These are phyloP conservation scores for Syncephalastrum contaminatum DNA, from an alignment of 371 early-diverging fungal genomes.

Conservation along the genomic window DNA sequence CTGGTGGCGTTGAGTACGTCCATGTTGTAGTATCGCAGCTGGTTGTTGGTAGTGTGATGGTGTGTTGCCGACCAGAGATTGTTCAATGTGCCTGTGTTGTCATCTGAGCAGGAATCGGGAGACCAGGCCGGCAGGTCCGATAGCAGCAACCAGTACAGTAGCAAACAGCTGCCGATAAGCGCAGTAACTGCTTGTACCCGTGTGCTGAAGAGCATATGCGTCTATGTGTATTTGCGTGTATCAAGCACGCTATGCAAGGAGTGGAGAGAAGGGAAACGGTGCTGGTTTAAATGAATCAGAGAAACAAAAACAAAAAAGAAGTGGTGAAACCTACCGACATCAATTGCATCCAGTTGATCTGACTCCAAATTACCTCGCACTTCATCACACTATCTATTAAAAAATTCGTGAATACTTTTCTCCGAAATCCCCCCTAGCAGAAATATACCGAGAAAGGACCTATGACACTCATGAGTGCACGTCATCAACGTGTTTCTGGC, in stretches of 20 bases:
- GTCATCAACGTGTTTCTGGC: too few relatives aligned
- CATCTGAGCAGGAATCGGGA: conserved; percentile 19
- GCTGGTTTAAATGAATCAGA: not conserved
- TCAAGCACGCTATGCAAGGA: conserved; percentile 3
- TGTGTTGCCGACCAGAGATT: conserved; percentile 6
- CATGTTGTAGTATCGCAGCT: conserved; percentile 31
- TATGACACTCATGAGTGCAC: too few relatives aligned
- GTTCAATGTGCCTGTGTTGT: conserved; percentile 2
- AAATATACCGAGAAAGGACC: too few relatives aligned
- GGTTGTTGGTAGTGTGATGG: conserved; percentile 6
- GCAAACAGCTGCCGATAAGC: conserved; percentile 17
- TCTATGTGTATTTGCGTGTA: conserved; percentile 2
- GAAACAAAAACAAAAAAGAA: conserved; percentile 2
- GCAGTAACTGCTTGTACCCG: conserved; percentile 21
- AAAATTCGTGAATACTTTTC: too few relatives aligned
- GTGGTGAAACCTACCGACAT: too few relatives aligned
- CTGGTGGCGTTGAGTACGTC: conserved; percentile 23
- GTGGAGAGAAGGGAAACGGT: conserved; percentile 6
- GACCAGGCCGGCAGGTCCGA: conserved; percentile 15
- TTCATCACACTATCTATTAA: too few relatives aligned
- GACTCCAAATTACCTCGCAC: too few relatives aligned
- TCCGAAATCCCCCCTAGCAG: too few relatives aligned
- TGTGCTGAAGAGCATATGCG: conserved; percentile 23
- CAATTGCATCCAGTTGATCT: too few relatives aligned
- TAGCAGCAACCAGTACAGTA: conserved; percentile 25